These are phyloP conservation scores for Colletotrichum viniferum DNA, from an alignment of 2,329 filamentous ascomycete genomes.

Conservation along the genomic window DNA sequence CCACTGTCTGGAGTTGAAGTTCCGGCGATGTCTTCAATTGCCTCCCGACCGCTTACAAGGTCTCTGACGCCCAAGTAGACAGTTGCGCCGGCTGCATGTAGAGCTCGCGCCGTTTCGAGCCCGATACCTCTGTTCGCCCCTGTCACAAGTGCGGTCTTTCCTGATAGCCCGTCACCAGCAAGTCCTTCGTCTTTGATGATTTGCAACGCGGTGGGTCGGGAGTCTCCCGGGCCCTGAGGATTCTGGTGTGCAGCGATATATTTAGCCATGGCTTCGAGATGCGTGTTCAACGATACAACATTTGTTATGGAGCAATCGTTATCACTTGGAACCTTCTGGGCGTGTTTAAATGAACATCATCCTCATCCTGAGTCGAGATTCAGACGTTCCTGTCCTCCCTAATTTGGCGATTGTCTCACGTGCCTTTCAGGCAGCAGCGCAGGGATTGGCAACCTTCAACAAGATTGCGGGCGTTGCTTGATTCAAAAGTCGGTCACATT, in stretches of 20 bases:
- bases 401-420: background rate
- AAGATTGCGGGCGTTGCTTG: rapidly evolving
- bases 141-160: slow-evolving; percentile 40
- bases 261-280: background rate
- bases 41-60: slow-evolving; percentile 32
- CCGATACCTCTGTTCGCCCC: slow-evolving; percentile 41
- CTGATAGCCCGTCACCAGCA: slow-evolving; percentile 30
- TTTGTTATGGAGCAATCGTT: rapidly evolving
- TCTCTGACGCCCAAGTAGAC: slow-evolving; percentile 39
- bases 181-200: slow-evolving; percentile 40
- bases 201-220: slow-evolving; percentile 43
- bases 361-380: rapidly evolving
- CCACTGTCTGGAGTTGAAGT: background rate
- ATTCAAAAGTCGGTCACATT: background rate
- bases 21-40: slow-evolving; percentile 23
- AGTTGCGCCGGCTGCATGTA: slow-evolving; percentile 39
- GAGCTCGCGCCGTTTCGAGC: slow-evolving; percentile 39
- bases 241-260: background rate
- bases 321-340: background rate
- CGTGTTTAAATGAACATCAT: background rate
- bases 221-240: slow-evolving; percentile 37
- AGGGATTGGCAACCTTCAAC: background rate
- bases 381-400: background rate
- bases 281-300: background rate
- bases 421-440: background rate